Evolutionary conservation across 495 filamentous ascomycete species (phyloP), one percentile per base, ranked within the genome.

Genomic region (Penicillium robsamsonii): DNA sequence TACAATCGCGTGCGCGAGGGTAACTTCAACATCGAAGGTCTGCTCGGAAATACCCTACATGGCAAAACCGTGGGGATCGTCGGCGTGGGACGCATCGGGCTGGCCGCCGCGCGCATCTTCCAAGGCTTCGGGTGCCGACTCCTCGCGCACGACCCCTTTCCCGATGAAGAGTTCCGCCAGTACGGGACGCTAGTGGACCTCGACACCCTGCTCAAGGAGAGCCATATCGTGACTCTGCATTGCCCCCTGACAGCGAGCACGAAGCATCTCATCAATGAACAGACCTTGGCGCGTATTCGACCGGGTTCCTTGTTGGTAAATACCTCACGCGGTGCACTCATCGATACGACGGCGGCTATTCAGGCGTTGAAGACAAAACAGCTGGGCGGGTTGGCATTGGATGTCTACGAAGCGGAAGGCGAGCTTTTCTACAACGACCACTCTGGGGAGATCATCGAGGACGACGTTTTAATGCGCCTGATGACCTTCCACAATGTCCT

Each of bases 351-450:
- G 25, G 81, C 81, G 1, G 78, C 85, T 29, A 84, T 89, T 44
- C 70, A 72, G 6, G 81, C 85, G 18, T 70, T 89, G 33, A 87
- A 89, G 70, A 75, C 63, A 2, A 70, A 76, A 11, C 76, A 76
- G 5, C 70, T 96, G 46, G 76, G 83, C 27, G 91, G 89, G 20
- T 83, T 91, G 10, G 89, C 89, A 43, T 67, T 96, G 40, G 92
- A 96, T 72, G 92, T 96, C 0, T 89, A 91, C 35, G 90, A 94
- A 52, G 90, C 90, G 1, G 92, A 96, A 63, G 76, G 57, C 50
- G 76, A 50, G 66, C 80, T 72, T 24, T 89, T 89, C 63, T 89
- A 87, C 58, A 76, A 80, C 50, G 85, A 89, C 56, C 83, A 85
- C 55, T 85, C 81, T 13, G 77, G 75, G 10, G 82, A 86, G 54